Conservation (phyloP, 805 yeast species). For the Myxozyma vanderwaltii region DNA sequence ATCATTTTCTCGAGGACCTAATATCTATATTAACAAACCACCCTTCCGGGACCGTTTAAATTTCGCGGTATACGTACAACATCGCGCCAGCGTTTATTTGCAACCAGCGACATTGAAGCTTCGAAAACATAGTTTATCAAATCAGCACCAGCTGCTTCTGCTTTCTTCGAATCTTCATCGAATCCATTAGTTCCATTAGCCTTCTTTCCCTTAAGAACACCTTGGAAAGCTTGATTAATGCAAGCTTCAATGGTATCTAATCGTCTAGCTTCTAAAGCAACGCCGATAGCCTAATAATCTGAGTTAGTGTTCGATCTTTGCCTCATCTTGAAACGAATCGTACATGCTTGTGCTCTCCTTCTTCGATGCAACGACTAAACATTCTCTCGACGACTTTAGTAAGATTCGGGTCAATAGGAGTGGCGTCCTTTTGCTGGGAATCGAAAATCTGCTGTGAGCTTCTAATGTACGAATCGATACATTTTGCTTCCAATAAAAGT, state of each 20-base stretch:
- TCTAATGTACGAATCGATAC: conserved; percentile 78
- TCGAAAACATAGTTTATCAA: conserved; percentile 75
- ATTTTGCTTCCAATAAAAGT: conserved; percentile 54
- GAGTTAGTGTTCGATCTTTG: not conserved
- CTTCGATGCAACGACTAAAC: conserved; percentile 74
- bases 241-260: conserved; percentile 63
- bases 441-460: conserved; percentile 53
- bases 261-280: conserved; percentile 84
- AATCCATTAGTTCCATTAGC: conserved; percentile 27
- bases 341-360: conserved; percentile 66
- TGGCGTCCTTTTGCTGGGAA: conserved; percentile 19
- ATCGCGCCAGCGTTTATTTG: conserved; percentile 66
- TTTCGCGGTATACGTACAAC: too few species aligned
- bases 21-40: too few species aligned
- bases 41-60: too few species aligned
- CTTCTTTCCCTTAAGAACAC: conserved; percentile 19
- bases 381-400: conserved; percentile 76
- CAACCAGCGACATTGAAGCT: conserved; percentile 63
- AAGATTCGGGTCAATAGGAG: conserved; percentile 56
- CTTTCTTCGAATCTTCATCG: conserved; percentile 37
- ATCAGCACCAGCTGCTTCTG: conserved; percentile 55
- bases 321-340: not conserved
- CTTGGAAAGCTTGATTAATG: conserved; percentile 29
- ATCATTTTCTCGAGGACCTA: conserved; percentile 59
- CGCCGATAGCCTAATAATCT: conserved; percentile 67